These are phyloP conservation scores for Kwoniella sp. DNA, from an alignment of 768 basidiomycete species.

Conservation along the genomic window DNA sequence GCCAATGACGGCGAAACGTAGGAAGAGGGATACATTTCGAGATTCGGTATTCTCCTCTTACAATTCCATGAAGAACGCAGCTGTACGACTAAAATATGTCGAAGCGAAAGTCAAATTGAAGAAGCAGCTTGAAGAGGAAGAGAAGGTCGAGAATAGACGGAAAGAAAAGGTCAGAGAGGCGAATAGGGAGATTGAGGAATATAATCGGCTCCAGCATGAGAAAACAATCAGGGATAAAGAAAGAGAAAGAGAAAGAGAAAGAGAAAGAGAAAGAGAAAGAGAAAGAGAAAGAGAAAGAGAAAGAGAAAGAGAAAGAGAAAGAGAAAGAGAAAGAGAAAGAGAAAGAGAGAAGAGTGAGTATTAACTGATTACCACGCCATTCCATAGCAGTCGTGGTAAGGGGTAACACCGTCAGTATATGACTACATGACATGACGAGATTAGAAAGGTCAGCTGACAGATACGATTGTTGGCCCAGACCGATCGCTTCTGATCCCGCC, in stretches of 20 bases:
- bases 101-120: constrained; percentile 43
- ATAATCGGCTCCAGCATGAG: constrained; percentile 8
- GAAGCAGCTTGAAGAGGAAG: constrained; percentile 25
- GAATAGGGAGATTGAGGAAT: constrained; percentile 33
- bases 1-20: not conserved
- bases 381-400: no score
- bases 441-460: no score
- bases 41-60: constrained; percentile 46
- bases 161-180: constrained; percentile 35
- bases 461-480: constrained; percentile 2
- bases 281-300: not conserved
- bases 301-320: constrained; percentile 8
- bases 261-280: not conserved
- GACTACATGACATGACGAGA: no score
- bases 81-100: constrained; percentile 38
- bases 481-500: constrained; percentile 27
- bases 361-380: no score
- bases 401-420: no score
- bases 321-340: not conserved
- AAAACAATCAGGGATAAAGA: constrained; percentile 12
- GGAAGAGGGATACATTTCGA: constrained; percentile 29
- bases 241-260: not conserved
- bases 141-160: constrained; percentile 11
- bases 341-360: not conserved
- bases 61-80: constrained; percentile 46